These are phyloP conservation scores for Ogataea siamensis DNA, from an alignment of 805 yeast species.

Conservation along the genomic window DNA sequence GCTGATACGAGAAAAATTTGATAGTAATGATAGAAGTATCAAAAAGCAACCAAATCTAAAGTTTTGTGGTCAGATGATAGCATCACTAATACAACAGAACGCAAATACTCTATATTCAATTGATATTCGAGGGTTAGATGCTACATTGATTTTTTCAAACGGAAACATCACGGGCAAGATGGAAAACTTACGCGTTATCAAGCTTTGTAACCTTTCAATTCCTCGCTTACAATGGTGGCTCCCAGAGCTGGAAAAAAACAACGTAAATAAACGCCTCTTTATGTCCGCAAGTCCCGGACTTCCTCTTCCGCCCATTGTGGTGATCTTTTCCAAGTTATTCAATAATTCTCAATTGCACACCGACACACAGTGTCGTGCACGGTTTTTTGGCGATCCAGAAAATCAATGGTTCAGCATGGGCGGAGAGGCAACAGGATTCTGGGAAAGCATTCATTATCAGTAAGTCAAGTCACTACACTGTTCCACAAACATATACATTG, in stretches of 20 bases:
- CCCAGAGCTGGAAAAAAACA: conserved; percentile 19
- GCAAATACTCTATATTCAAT: conserved; percentile 17
- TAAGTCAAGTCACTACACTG: too few relatives aligned
- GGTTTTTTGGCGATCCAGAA: conserved; percentile 24
- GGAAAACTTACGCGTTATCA: conserved; percentile 15
- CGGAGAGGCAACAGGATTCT: conserved; percentile 17
- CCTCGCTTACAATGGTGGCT: conserved; percentile 28
- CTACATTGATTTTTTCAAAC: conserved; percentile 18
- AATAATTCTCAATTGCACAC: conserved; percentile 24
- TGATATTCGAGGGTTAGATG: conserved; percentile 25
- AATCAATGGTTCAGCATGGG: conserved; percentile 21
- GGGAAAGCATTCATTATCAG: conserved; percentile 18
- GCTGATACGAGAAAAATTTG: conserved; percentile 15
- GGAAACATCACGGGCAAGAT: conserved; percentile 5
- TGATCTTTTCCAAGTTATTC: conserved; percentile 35
- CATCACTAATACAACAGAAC: conserved; percentile 15
- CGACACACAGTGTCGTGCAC: conserved; percentile 15
- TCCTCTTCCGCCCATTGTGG: conserved; percentile 23
- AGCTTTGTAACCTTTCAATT: conserved; percentile 24
- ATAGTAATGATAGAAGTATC: conserved; percentile 12
- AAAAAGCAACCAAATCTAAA: conserved; percentile 17
- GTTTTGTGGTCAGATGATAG: conserved; percentile 19
- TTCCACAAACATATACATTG: too few relatives aligned
- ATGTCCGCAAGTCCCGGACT: conserved; percentile 9
- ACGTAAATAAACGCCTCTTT: conserved; percentile 13